Conservation (phyloP, 768 basidiomycete genomes). For the Mycena galopus region DNA sequence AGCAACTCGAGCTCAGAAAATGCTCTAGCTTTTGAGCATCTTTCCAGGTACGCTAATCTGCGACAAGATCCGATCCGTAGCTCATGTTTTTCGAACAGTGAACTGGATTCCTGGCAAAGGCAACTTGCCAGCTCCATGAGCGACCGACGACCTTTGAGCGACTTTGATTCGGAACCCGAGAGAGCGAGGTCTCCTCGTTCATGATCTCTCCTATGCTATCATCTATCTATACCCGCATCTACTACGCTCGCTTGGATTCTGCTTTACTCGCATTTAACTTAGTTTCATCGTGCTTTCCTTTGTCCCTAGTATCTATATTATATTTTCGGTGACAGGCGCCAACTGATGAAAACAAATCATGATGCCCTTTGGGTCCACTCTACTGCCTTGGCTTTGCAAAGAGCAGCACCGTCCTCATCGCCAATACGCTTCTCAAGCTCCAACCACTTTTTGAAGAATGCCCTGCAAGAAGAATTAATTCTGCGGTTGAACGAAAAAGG, state of each 20-base stretch:
- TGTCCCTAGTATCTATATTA: conserved; percentile 38
- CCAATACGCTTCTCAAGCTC: conserved; percentile 88
- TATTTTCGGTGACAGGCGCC: conserved; percentile 36
- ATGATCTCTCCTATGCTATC: conserved; percentile 57
- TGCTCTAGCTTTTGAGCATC: conserved; percentile 79
- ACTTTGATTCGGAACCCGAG: conserved; percentile 75
- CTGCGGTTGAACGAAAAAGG: conserved; percentile 10
- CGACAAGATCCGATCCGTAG: background rate
- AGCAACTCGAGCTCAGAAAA: conserved; percentile 90
- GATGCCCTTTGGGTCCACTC: conserved; percentile 88
- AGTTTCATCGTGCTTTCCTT: conserved; percentile 41
- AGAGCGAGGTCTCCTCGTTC: conserved; percentile 72
- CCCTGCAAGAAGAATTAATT: conserved; percentile 57
- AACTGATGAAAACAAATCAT: conserved; percentile 47
- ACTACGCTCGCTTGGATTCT: conserved; percentile 45
- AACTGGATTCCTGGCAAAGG: conserved; percentile 89
- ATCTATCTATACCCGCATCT: conserved; percentile 50
- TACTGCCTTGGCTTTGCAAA: conserved; percentile 89
- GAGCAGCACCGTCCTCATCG: conserved; percentile 83
- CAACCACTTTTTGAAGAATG: conserved; percentile 98
- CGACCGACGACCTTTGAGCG: conserved; percentile 77
- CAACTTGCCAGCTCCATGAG: conserved; percentile 86
- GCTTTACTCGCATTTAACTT: conserved; percentile 41
- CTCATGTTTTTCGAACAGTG: conserved; percentile 59
- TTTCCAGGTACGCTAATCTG: conserved; percentile 4